Conservation (phyloP, 2,329 filamentous ascomycete genomes). For the Conoideocrella luteorostrata region DNA sequence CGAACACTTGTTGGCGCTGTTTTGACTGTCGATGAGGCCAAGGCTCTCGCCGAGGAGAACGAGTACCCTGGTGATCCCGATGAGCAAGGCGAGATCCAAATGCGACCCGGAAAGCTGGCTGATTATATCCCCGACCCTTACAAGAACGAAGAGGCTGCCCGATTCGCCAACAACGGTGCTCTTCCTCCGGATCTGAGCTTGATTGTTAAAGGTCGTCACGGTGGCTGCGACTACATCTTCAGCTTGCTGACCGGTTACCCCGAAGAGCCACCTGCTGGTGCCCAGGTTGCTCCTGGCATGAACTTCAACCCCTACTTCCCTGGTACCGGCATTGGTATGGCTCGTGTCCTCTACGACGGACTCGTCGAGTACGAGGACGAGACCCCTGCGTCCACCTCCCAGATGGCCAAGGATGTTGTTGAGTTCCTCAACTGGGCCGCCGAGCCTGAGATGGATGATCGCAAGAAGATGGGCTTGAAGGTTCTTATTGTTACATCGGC, state of each 20-base stretch:
- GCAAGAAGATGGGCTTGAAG: conserved; percentile 99
- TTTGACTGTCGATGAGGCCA: conserved; percentile 96
- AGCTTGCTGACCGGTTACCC: conserved; percentile 94
- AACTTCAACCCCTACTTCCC: conserved; percentile 99
- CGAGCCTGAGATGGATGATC: conserved; percentile 98
- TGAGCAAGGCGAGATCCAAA: conserved; percentile 95
- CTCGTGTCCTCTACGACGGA: conserved; percentile 94
- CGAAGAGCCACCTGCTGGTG: conserved; percentile 89
- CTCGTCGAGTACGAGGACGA: conserved; percentile 97
- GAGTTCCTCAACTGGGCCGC: conserved; percentile 99
- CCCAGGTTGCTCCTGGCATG: conserved; percentile 75
- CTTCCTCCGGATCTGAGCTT: conserved; percentile 94
- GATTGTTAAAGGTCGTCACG: conserved; percentile 96
- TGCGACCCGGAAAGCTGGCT: conserved; percentile 96
- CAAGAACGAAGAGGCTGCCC: conserved; percentile 98
- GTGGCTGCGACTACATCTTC: conserved; percentile 98
- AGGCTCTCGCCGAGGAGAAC: conserved; percentile 93
- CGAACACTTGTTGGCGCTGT: conserved; percentile 82
- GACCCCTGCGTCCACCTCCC: conserved; percentile 87
- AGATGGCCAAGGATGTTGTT: conserved; percentile 99
- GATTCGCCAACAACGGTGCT: conserved; percentile 96
- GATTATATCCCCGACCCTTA: conserved; percentile 94
- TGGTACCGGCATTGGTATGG: conserved; percentile 98
- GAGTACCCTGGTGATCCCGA: conserved; percentile 98
- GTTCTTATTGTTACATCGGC: conserved; percentile 73